These are phyloP conservation scores for Pseudonitzschia delicatissima DNA, from an alignment of 108 stramenopile genomes.

Conservation along the genomic window DNA sequence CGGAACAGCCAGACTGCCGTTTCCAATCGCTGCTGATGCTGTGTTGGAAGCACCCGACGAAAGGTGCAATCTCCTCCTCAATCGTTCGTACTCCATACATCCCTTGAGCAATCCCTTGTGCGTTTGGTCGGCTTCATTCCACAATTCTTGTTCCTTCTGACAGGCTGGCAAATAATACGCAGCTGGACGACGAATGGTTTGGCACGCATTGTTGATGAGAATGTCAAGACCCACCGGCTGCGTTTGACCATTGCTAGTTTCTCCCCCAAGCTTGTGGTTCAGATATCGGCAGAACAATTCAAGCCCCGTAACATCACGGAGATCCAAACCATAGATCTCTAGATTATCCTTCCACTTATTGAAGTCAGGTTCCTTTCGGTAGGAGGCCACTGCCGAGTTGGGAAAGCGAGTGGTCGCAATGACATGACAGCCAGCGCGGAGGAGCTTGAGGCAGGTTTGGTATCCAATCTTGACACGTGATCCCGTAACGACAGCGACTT, in stretches of 20 bases:
- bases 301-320: slow-evolving; percentile 81
- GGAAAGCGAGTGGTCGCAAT: slow-evolving; percentile 90
- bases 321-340: slow-evolving; percentile 77
- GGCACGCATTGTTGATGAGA: slow-evolving; percentile 92
- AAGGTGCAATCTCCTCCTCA: slow-evolving; percentile 48
- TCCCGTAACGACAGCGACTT: slow-evolving; percentile 82
- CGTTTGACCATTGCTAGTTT: too few species aligned
- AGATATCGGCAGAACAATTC: slow-evolving; percentile 81
- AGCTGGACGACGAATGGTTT: slow-evolving; percentile 84
- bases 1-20: neutral
- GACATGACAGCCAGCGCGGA: slow-evolving; percentile 71
- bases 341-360: slow-evolving; percentile 51
- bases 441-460: slow-evolving; percentile 74
- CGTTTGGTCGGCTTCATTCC: slow-evolving; percentile 50
- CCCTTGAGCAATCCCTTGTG: slow-evolving; percentile 58
- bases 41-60: neutral
- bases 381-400: slow-evolving; percentile 61
- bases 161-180: slow-evolving; percentile 80
- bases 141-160: slow-evolving; percentile 60
- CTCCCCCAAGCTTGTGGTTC: slow-evolving; percentile 40
- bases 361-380: slow-evolving; percentile 66
- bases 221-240: slow-evolving; percentile 80
- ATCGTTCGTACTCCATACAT: slow-evolving; percentile 66
- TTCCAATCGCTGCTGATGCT: neutral
- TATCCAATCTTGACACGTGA: slow-evolving; percentile 91